Evolutionary conservation across 176 grass and related monocot species (phyloP), one percentile per base, ranked within the genome.

Genomic region (Cenchrus purpureus): DNA sequence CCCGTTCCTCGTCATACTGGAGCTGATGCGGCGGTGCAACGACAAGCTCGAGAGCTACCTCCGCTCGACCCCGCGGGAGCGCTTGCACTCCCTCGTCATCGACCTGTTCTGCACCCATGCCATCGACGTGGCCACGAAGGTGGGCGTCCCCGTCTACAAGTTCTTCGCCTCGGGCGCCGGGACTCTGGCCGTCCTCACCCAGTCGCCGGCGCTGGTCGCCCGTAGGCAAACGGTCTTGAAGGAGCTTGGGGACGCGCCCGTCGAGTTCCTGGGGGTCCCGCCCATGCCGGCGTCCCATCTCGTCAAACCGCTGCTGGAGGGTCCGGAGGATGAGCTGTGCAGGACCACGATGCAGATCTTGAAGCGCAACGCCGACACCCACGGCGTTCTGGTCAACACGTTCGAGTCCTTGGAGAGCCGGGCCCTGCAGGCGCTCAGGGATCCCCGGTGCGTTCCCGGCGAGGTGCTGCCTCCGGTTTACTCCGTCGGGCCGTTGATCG

Each of bases 71-170:
- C 82, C 71, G 14, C 34, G 61, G 34, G 46, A 31, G n/a, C 72
- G 82, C 20, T 14, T 84, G 34, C 82, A 84, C 82, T 84, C 73
- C 60, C 82, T 84, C 12, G 50, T 84, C 82, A 31, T 84, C 72
- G 82, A 84, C 34, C 65, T 77, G 73, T 84, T 84, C 73, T 77
- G 72, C 19, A 37, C 28, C 19, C 74, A 67, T 28, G 78, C 78
- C 78, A 80, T 80, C 62, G 78, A 80, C 48, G 28, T 80, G 48
- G 78, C 78, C 16, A 22, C 10, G 5, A 68, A 68, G 48, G 14
- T 80, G 5, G 28, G 50, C 63, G 64, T 80, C 78, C 62, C 78
- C 11, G 62, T 80, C 16, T 80, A 54, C 78, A 80, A 65, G 78
- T 80, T 80, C 63, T 80, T 80, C 29, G 78, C 78, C 48, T 80